Evolutionary conservation across 179 eudicot genomes (phyloP).

Genomic region (Patellifolia procumbens): DNA sequence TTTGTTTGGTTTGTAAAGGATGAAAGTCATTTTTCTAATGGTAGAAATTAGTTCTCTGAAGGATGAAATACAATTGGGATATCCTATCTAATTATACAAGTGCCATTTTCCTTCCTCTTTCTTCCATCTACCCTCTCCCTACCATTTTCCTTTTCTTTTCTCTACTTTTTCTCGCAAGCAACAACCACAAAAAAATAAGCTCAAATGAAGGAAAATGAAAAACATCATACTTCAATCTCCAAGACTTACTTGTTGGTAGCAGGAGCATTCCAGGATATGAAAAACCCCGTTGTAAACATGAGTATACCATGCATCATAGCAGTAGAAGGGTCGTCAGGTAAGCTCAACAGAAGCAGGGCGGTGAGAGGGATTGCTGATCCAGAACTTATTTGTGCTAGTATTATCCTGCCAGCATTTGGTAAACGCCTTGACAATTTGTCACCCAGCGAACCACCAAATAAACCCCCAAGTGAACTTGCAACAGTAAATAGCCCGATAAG

Average conservation of each 20-base stretch:
- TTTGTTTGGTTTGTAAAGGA: too few relatives aligned
- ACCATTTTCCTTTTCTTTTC: too few relatives aligned
- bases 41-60: too few relatives aligned
- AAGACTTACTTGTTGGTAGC: constrained; percentile 80
- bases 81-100: too few relatives aligned
- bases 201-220: neutral
- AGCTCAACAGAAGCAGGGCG: constrained; percentile 61
- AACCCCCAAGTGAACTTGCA: constrained; percentile 67
- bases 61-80: too few relatives aligned
- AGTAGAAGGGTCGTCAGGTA: constrained; percentile 72
- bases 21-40: too few relatives aligned
- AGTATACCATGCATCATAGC: constrained; percentile 59
- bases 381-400: constrained; percentile 82
- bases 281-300: constrained; percentile 67
- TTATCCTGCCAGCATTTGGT: constrained; percentile 78
- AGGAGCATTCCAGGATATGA: constrained; percentile 82
- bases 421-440: constrained; percentile 54
- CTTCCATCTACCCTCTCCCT: too few relatives aligned
- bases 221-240: neutral
- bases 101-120: too few relatives aligned
- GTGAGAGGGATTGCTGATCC: constrained; percentile 82
- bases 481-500: constrained; percentile 60
- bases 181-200: neutral
- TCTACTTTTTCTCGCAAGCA: too few relatives aligned
- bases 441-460: constrained; percentile 82